Percentiles rank a stretch among this genome's conserved stretches.
Evolutionary conservation across 352 stramenopile genomes (phyloP).

Genomic region (Phytopythium aichiense): DNA sequence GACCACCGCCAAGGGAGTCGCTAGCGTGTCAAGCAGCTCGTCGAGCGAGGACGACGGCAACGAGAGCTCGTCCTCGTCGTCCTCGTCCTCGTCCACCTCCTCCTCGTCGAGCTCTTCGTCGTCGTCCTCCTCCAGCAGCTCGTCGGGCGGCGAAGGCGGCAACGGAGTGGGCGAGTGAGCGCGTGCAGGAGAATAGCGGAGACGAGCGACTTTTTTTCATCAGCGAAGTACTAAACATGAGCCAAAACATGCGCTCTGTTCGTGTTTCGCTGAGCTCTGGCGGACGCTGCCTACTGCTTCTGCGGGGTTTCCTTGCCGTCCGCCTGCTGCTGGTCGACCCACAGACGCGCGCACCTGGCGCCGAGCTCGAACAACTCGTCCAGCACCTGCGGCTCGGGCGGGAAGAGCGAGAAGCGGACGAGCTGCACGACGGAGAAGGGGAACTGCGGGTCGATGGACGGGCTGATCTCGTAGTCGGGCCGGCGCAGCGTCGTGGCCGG

Average conservation of each 20-base stretch:
- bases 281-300: background rate
- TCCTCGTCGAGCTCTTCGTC: constrained; percentile 35
- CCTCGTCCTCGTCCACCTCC: constrained; percentile 39
- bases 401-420: constrained; percentile 47
- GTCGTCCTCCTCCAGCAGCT: constrained; percentile 46
- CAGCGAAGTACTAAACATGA: background rate
- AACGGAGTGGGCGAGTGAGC: background rate
- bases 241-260: background rate
- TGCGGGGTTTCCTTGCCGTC: background rate
- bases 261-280: too few species aligned
- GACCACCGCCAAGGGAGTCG: background rate
- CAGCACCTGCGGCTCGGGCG: constrained; percentile 45
- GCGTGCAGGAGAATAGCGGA: background rate
- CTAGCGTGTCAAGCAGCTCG: constrained; percentile 13
- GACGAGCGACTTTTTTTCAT: background rate
- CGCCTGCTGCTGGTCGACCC: constrained; percentile 27
- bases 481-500: constrained; percentile 45
- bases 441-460: constrained; percentile 56
- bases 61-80: constrained; percentile 45
- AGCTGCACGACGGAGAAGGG: constrained; percentile 57
- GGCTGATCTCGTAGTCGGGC: constrained; percentile 73
- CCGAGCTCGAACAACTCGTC: constrained; percentile 68
- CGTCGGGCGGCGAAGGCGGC: constrained; percentile 33
- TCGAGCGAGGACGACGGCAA: constrained; percentile 33
- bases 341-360: constrained; percentile 41